Evolutionary conservation across 106 monocot species (phyloP), one percentile per base, ranked within the genome.

Genomic region (Apostasia shenzhenica): DNA sequence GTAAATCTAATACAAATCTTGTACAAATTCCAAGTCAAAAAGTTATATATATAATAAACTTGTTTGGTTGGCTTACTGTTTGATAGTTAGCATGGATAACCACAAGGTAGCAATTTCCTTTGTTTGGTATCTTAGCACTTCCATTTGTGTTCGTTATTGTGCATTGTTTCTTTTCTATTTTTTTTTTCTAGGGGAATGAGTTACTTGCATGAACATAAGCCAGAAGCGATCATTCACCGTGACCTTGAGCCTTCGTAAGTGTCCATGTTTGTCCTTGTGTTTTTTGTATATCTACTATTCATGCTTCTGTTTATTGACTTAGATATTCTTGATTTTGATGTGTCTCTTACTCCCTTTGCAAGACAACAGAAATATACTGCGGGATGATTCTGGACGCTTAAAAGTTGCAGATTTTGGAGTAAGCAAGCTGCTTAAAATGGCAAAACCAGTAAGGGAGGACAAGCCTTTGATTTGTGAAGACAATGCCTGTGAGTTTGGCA

Each of bases 161-260:
- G 45, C 43, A 14, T 62, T 43, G 13, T 10, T 62, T 13, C 45
- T 58, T n/a, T 48, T 9, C 9, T 10, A 58, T 42, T 42, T 55
- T 70, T 48, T 26, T 26, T 26, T 79, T 8, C 12, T 76, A 95
- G 97, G 75, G 97, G 97, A 61, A 78, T 99, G 84, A 99, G 83
- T 83, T 99, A 92, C 68, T 85, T 99, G 75, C 97, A 99, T 72
- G 92, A 92, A 70, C 97, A 81, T 76, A 99, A 90, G 79, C 92
- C 97, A 62, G 86, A 91, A 74, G 87, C 92, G 60, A 92, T 99
- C 55, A 99, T 99, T 80, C 97, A 99, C 70, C 82, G 97, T 54
- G 97, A 99, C 76, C 92, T 99, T 59, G 97, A 99, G 71, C 92
- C 97, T 63, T 87, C 97, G 97, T 99, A 81, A 83, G 92, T 79